These are phyloP conservation scores for Aspergillus bridgeri DNA, from an alignment of 495 filamentous ascomycete species.

Conservation along the genomic window DNA sequence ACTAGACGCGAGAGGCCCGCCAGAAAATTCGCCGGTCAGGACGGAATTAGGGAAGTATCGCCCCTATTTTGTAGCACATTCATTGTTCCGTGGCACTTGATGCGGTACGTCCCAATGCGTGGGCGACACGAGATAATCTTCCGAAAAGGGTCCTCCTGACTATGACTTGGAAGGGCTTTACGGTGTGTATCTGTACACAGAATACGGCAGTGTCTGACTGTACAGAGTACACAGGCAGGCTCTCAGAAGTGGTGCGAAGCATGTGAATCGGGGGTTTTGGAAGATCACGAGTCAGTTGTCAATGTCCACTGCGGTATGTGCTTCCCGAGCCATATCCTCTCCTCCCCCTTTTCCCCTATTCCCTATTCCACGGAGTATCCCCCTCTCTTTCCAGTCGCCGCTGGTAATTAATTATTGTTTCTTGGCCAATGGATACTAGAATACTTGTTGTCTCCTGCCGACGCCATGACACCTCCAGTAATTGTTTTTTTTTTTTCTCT, in stretches of 20 bases:
- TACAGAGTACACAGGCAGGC: conserved; percentile 1
- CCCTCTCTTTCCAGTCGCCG: neutral
- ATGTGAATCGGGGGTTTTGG: neutral
- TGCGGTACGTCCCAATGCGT: neutral
- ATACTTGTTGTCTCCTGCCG: neutral
- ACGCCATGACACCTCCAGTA: neutral
- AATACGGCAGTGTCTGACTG: neutral
- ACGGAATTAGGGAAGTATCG: neutral
- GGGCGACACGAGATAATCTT: conserved; percentile 12
- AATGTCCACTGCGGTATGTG: neutral
- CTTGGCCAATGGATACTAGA: neutral
- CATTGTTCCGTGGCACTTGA: neutral
- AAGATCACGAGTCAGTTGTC: neutral
- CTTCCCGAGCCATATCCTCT: neutral
- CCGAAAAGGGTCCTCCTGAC: conserved; percentile 1
- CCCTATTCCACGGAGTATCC: neutral
- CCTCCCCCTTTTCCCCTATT: neutral
- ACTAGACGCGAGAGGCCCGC: neutral
- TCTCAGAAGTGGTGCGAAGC: neutral
- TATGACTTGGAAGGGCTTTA: neutral
- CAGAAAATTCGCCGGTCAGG: neutral
- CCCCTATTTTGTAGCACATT: conserved; percentile 1
- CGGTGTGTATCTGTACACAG: neutral
- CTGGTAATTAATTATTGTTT: neutral
- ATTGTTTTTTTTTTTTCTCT: neutral